Percentiles rank a stretch among this genome's conserved stretches.
Evolutionary conservation across 169 alveolate genomes (phyloP).

Genomic region (Cryptosporidium sp.): DNA sequence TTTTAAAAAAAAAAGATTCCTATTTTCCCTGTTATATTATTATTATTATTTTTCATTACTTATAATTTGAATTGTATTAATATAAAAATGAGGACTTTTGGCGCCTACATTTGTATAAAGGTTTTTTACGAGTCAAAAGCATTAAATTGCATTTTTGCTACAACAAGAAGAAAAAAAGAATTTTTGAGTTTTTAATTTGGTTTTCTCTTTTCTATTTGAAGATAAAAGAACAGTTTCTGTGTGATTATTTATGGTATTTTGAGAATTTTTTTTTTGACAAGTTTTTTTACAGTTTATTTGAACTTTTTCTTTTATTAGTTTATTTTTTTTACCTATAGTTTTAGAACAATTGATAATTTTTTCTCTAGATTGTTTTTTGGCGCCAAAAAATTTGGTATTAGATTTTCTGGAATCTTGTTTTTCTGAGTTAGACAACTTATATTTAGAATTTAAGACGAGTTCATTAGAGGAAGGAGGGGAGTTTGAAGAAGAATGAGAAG

Average conservation of each 20-base stretch:
- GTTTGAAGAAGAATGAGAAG: neutral
- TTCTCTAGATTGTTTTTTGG: too few relatives aligned
- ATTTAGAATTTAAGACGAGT: too few relatives aligned
- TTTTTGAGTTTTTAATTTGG: neutral
- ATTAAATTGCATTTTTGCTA: neutral
- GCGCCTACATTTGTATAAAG: neutral
- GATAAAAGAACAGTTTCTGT: too few relatives aligned
- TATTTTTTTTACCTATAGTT: too few relatives aligned
- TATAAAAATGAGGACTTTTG: neutral
- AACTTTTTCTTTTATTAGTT: neutral
- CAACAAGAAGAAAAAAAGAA: neutral
- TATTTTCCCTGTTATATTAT: too few relatives aligned
- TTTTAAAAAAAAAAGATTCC: neutral
- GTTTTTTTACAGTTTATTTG: too few relatives aligned
- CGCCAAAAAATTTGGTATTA: too few relatives aligned
- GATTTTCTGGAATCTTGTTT: neutral
- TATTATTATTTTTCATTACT: too few relatives aligned
- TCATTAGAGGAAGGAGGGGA: neutral
- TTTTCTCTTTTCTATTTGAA: neutral
- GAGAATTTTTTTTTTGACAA: too few relatives aligned
- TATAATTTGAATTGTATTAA: too few relatives aligned
- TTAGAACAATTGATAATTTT: too few relatives aligned
- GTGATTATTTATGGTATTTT: too few relatives aligned
- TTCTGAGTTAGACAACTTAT: neutral
- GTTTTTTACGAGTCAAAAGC: neutral